These are phyloP conservation scores for Crithidia brevicula DNA, from an alignment of 208 protist genomes.

Conservation along the genomic window DNA sequence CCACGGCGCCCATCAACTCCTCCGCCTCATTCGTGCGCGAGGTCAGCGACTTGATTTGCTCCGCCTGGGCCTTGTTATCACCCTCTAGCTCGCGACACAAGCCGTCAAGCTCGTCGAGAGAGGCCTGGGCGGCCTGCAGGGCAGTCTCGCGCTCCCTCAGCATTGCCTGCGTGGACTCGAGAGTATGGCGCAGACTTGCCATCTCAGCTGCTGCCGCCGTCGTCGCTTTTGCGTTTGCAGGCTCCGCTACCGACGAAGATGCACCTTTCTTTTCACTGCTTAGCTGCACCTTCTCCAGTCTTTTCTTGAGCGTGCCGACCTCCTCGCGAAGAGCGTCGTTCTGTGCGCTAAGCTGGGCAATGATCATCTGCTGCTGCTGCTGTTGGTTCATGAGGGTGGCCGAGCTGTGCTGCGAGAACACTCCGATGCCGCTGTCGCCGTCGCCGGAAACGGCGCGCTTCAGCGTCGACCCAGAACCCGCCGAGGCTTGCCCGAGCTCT, in stretches of 20 bases:
- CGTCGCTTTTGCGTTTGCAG: not conserved
- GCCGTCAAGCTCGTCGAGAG: conserved; percentile 62
- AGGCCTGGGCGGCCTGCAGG: conserved; percentile 40
- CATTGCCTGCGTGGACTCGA: conserved; percentile 22
- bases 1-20: conserved; percentile 44
- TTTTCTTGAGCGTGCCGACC: conserved; percentile 16
- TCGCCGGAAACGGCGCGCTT: not conserved
- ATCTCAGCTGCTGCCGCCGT: conserved; percentile 14
- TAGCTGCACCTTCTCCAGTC: conserved; percentile 30
- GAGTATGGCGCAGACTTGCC: conserved; percentile 18
- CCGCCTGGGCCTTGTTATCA: conserved; percentile 46
- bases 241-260: not conserved
- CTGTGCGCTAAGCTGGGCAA: conserved; percentile 58
- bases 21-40: conserved; percentile 40
- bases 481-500: not conserved
- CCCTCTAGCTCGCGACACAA: conserved; percentile 67
- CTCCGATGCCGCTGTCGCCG: not conserved
- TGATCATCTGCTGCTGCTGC: conserved; percentile 60
- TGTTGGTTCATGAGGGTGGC: conserved; percentile 20
- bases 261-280: not conserved
- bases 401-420: not conserved
- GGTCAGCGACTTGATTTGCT: conserved; percentile 44
- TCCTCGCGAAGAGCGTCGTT: conserved; percentile 57
- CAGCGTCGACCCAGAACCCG: not conserved
- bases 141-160: conserved; percentile 50